phyloP scores from a whole-genome alignment of 768 basidiomycete genomes.

The Boletus sensibilis region DNA sequence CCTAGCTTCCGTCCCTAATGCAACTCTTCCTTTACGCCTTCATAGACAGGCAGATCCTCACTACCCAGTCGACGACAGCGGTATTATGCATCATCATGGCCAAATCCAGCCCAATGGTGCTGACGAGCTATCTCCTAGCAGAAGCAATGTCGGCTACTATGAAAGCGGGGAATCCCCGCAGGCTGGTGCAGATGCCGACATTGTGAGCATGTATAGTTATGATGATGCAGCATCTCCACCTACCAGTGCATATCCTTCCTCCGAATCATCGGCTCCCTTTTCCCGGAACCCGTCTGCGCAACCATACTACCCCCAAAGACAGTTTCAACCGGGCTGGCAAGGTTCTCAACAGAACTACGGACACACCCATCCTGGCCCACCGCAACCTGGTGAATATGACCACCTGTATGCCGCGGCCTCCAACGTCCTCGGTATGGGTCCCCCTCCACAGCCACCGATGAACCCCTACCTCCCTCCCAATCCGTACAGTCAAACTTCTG shows the following conservation, averaged over 20 bases:
- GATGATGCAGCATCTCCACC: slow-evolving; percentile 35
- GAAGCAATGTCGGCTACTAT: slow-evolving; percentile 29
- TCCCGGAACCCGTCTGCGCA: slow-evolving; percentile 22
- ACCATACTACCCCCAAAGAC: slow-evolving; percentile 20
- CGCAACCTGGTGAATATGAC: slow-evolving; percentile 47
- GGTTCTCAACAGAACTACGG: slow-evolving; percentile 28
- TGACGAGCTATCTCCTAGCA: slow-evolving; percentile 19
- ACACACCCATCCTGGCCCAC: slow-evolving; percentile 17
- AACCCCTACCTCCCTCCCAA: slow-evolving; percentile 24
- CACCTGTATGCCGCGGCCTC: slow-evolving; percentile 74
- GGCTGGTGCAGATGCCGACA: slow-evolving; percentile 36
- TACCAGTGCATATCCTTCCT: slow-evolving; percentile 31
- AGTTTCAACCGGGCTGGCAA: slow-evolving; percentile 29
- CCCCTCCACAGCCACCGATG: slow-evolving; percentile 38
- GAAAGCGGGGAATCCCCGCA: slow-evolving; percentile 24
- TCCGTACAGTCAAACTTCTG: slow-evolving; percentile 21
- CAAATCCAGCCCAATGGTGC: background rate
- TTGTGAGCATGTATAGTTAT: slow-evolving; percentile 38
- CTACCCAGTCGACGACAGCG: slow-evolving; percentile 36
- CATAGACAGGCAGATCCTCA: slow-evolving; percentile 28
- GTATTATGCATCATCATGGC: slow-evolving; percentile 11
- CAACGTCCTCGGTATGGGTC: slow-evolving; percentile 75
- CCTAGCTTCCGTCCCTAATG: slow-evolving; percentile 35
- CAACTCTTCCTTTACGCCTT: slow-evolving; percentile 19
- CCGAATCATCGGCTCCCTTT: slow-evolving; percentile 20